phyloP scores from a whole-genome alignment of 352 stramenopile genomes.

The Thalassiosira sp. region DNA sequence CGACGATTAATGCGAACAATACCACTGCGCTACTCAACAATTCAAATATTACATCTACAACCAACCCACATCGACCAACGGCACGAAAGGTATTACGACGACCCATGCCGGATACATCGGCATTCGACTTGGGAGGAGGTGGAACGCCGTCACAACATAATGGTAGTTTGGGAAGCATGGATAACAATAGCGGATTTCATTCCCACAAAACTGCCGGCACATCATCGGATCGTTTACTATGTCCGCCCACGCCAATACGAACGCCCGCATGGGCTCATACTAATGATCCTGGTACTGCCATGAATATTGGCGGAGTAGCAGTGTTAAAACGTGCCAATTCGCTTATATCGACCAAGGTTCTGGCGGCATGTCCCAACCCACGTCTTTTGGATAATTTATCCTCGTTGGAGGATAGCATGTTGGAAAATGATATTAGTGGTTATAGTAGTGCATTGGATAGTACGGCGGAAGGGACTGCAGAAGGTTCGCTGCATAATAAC shows the following conservation, averaged over 20 bases:
- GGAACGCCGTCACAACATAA: constrained; percentile 34
- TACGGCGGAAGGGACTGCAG: background rate
- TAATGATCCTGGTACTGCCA: constrained; percentile 3
- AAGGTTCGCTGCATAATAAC: background rate
- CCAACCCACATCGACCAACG: constrained; percentile 19
- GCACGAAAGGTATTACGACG: constrained; percentile 46
- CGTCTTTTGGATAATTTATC: constrained; percentile 65
- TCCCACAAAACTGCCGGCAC: constrained; percentile 49
- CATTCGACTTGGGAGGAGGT: constrained; percentile 56
- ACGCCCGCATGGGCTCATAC: constrained; percentile 70
- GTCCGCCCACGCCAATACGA: constrained; percentile 72
- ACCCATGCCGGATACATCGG: constrained; percentile 78
- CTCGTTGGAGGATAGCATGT: constrained; percentile 69
- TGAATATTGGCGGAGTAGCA: constrained; percentile 7
- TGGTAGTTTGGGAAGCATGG: constrained; percentile 42
- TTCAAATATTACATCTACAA: constrained; percentile 5
- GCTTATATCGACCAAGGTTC: constrained; percentile 69
- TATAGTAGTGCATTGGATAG: constrained; percentile 33
- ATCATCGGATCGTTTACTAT: constrained; percentile 34
- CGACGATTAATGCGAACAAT: constrained; percentile 19
- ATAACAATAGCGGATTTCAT: constrained; percentile 24
- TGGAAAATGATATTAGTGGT: constrained; percentile 66
- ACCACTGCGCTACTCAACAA: constrained; percentile 14
- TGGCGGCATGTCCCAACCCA: constrained; percentile 65
- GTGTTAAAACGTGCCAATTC: constrained; percentile 57